Percentiles rank a stretch among this genome's conserved stretches.
These are phyloP conservation scores for Hordeum vulgare DNA, from an alignment of 176 grass and related monocot species.

Conservation along the genomic window MorexV3_pseudomolecules_assembly NC_058520.1:253639294-253639793, in stretches of 20 bases:
- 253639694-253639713: too few species aligned
- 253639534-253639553: slow-evolving; percentile 7
- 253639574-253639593: background rate
- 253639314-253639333: background rate
- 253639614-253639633: background rate
- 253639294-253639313: background rate
- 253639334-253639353: background rate
- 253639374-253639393: background rate
- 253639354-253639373: background rate
- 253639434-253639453: slow-evolving; percentile 12
- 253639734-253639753: too few species aligned
- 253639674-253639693: too few species aligned
- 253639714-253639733: too few species aligned
- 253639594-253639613: background rate
- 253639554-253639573: background rate
- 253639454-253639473: slow-evolving; percentile 49
- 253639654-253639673: too few species aligned
- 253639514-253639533: slow-evolving; percentile 45
- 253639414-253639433: slow-evolving; percentile 46
- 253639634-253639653: too few species aligned
- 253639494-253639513: slow-evolving; percentile 36
- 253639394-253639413: background rate
- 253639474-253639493: slow-evolving; percentile 50
- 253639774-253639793: too few species aligned
- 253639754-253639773: too few species aligned